phyloP scores from a whole-genome alignment of 2,329 filamentous ascomycete genomes.

The Ophiocordyceps camponoti-saundersi region DNA sequence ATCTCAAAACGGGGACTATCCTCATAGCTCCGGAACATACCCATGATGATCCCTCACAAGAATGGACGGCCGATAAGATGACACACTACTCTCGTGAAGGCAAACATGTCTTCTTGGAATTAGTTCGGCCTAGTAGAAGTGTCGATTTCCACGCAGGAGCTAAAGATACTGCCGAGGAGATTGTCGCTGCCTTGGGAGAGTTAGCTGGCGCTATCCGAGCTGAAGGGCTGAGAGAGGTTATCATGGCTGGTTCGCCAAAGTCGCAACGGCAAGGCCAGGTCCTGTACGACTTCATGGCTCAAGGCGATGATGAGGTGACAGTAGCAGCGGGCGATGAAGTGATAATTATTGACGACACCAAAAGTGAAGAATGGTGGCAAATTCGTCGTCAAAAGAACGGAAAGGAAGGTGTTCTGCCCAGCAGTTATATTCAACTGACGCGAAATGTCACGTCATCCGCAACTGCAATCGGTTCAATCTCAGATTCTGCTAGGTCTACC shows the following conservation, averaged over 20 bases:
- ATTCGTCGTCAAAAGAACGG: conserved; percentile 79
- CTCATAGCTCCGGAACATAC: conserved; percentile 78
- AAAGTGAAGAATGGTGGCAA: conserved; percentile 98
- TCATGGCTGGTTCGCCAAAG: conserved; percentile 57
- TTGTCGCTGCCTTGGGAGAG: conserved; percentile 74
- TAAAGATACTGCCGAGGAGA: conserved; percentile 92
- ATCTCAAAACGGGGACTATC: conserved; percentile 72
- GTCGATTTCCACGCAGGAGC: conserved; percentile 93
- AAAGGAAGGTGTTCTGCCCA: conserved; percentile 89
- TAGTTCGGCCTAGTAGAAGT: conserved; percentile 83
- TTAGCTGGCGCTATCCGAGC: conserved; percentile 71
- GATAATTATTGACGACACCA: conserved; percentile 70
- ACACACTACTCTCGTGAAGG: conserved; percentile 97
- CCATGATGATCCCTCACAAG: conserved; percentile 68
- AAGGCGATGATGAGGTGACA: conserved; percentile 91
- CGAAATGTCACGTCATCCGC: conserved; percentile 41
- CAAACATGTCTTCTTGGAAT: conserved; percentile 91
- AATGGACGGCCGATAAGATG: conserved; percentile 90
- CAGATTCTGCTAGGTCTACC: conserved; percentile 38
- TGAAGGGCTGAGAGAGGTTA: conserved; percentile 71
- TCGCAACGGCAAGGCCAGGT: conserved; percentile 68
- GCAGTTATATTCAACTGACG: conserved; percentile 85
- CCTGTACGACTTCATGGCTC: conserved; percentile 90
- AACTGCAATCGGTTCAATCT: conserved; percentile 23
- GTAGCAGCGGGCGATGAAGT: conserved; percentile 85